A percentile compares a stretch with the other conserved stretches of the same genome.
Conservation (phyloP, 371 early-diverging fungal species). For the Umbelopsis sp. region DNA sequence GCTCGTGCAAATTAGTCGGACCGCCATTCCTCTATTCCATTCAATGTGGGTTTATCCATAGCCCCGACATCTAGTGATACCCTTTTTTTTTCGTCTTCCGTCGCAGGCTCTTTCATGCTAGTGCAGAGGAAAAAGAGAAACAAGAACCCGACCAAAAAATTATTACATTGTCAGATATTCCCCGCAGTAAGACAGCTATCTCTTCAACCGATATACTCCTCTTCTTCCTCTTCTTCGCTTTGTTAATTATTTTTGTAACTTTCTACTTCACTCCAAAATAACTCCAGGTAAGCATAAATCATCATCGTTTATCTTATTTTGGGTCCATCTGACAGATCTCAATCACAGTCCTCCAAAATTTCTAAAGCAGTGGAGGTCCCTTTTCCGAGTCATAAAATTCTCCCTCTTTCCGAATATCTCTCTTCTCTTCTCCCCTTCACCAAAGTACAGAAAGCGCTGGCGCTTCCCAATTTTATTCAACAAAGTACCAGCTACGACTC, state of each 20-base stretch:
- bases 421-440: background rate
- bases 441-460: slow-evolving; percentile 14
- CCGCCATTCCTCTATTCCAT: background rate
- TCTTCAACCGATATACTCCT: slow-evolving; percentile 8
- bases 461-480: background rate
- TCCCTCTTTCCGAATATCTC: slow-evolving; percentile 6
- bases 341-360: slow-evolving; percentile 12
- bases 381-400: slow-evolving; percentile 17
- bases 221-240: background rate
- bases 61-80: slow-evolving; percentile 15
- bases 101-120: background rate
- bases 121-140: background rate
- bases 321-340: slow-evolving; percentile 17
- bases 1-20: slow-evolving; percentile 19
- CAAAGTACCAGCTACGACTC: slow-evolving; percentile 4
- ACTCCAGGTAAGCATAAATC: background rate
- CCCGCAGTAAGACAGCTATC: slow-evolving; percentile 12
- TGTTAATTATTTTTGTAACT: background rate
- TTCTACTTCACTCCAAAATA: background rate
- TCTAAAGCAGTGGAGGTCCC: slow-evolving; percentile 5
- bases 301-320: slow-evolving; percentile 8
- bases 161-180: slow-evolving; percentile 17
- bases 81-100: slow-evolving; percentile 3
- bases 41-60: background rate
- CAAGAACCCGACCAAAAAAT: background rate